Evolutionary conservation across 192 early-diverging fungal genomes (phyloP), one percentile per base, ranked within the genome.

Genomic region (Coemansia reversa): DNA sequence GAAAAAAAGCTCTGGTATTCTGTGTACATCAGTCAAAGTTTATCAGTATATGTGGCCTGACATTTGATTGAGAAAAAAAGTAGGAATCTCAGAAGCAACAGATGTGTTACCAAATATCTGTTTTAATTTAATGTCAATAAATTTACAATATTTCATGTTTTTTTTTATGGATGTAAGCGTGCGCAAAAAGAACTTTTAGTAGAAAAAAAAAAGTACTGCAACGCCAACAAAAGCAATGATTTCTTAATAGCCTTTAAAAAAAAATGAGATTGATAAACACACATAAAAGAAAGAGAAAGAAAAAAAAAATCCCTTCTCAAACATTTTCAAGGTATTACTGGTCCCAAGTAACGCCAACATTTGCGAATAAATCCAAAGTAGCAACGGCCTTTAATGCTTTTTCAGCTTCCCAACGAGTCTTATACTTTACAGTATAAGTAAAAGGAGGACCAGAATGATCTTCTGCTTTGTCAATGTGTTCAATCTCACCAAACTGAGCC

Each of bases 401-500:
- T 49, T 79, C 76, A 0, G 76, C 76, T 24, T 79, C 76, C 76
- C 76, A 79, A 29, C 76, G 58, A 0, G 70, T 66, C 63, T 58
- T 66, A 45, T 45, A 79, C 48, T 69, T 72, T 3, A 78, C 75
- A 14, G 69, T 16, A 11, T 72, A 78, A 2, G 75, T 60, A 27
- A 78, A 72, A 39, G 75, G 75, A 19, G 75, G 62, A 5, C 60
- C 57, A 2, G 52, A 28, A 11, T 39, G 18, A 27, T 67, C 56
- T 32, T 65, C 73, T 8, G 51, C 33, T 60, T 71, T 70, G 22
- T 65, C 70, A 8, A 79, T 63, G 7, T 23, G 35, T 61, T 79
- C 76, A 28, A 79, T 62, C 27, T 69, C 67, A 12, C 76, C 76
- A 42, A 79, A 79, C 63, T 69, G 76, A 4, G 66, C 70, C 76